These are phyloP conservation scores for Trichomonascaceae sp. DNA, from an alignment of 1,139 yeast genomes.

Conservation along the genomic window DNA sequence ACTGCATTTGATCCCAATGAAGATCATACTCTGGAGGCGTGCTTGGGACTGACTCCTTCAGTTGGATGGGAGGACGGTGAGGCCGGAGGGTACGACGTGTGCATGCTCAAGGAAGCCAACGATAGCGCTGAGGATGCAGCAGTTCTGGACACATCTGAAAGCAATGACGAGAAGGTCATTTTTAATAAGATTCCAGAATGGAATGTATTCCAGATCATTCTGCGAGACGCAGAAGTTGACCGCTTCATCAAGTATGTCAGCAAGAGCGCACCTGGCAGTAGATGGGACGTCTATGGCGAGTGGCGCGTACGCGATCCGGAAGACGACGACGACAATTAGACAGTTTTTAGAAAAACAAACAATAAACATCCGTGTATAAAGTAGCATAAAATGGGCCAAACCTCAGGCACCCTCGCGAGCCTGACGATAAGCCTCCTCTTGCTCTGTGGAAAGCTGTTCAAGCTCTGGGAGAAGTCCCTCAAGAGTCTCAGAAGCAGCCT, in stretches of 20 bases:
- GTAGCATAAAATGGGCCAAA: neutral
- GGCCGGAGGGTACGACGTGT: constrained; percentile 85
- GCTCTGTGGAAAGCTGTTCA: constrained; percentile 46
- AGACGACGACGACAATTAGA: constrained; percentile 25
- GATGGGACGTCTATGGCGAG: constrained; percentile 82
- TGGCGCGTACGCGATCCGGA: constrained; percentile 53
- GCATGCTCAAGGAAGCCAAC: constrained; percentile 33
- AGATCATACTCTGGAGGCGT: constrained; percentile 40
- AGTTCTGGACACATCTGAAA: constrained; percentile 23
- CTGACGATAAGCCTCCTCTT: constrained; percentile 29
- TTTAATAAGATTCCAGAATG: constrained; percentile 72
- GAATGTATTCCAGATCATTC: constrained; percentile 67
- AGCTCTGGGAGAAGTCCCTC: constrained; percentile 53
- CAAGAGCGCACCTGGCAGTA: constrained; percentile 72
- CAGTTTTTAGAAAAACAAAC: neutral
- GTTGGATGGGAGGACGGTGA: constrained; percentile 80
- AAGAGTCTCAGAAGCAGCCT: constrained; percentile 58
- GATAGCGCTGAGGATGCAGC: constrained; percentile 17
- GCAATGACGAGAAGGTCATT: constrained; percentile 67
- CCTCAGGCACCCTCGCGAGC: constrained; percentile 17
- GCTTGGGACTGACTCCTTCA: constrained; percentile 67
- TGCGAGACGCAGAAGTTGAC: constrained; percentile 72
- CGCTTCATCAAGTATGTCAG: constrained; percentile 90
- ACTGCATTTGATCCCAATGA: constrained; percentile 29
- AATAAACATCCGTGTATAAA: constrained; percentile 1